Percentiles rank a stretch among this genome's conserved stretches.
Conservation (phyloP, 306 rosid genomes). For the Castanea mollissima region DNA sequence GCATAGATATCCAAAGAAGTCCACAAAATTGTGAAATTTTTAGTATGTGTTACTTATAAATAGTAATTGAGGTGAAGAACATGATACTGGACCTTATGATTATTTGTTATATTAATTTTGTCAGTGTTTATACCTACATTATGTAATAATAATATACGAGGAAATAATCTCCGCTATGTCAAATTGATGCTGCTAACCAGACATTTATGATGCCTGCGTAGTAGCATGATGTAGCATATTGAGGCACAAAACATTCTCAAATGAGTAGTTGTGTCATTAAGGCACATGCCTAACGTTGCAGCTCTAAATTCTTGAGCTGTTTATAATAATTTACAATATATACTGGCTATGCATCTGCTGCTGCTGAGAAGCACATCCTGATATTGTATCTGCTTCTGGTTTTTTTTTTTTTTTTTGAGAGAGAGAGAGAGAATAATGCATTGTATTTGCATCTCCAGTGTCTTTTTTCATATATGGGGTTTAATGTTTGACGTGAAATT, state of each 20-base stretch:
- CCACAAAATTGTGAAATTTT: neutral
- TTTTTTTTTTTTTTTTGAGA: neutral
- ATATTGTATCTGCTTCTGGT: neutral
- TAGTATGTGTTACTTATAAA: neutral
- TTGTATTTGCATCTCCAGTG: slow-evolving; percentile 7
- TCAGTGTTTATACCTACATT: neutral
- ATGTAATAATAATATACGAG: neutral
- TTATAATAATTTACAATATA: neutral
- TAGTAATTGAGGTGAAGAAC: neutral
- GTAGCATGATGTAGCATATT: neutral
- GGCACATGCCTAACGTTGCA: no score
- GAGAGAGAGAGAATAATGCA: neutral
- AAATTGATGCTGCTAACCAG: neutral
- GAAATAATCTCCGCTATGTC: neutral
- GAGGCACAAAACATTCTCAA: neutral
- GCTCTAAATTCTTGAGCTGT: neutral
- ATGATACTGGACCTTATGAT: no score
- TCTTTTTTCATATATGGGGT: neutral
- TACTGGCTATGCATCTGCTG: neutral
- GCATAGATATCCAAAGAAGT: neutral
- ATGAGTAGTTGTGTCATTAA: neutral
- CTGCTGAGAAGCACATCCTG: neutral
- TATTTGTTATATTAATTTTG: neutral
- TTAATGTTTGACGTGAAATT: slow-evolving; percentile 14
- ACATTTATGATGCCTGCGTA: neutral